Evolutionary conservation across 768 basidiomycete genomes (phyloP), one percentile per base, ranked within the genome.

Genomic region (Russula sp.): DNA sequence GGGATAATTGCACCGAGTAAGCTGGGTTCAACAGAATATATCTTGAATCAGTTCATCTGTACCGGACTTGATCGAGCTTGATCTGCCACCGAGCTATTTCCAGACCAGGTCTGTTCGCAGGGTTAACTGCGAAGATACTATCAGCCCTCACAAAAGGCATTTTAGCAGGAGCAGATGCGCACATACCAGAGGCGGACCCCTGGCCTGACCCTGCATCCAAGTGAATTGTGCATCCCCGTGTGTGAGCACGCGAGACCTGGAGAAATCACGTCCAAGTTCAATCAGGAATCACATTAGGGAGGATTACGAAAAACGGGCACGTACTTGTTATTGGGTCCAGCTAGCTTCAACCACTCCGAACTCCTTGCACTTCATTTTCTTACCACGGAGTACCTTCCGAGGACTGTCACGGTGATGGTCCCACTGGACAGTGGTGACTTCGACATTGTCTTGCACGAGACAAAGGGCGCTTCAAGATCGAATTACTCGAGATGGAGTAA

Each of bases 301-400:
- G 32, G 0, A 30, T 3, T 0, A n/a, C 18, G 26, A 2, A 5
- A 5, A 8, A 5, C 3, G 18, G 16, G n/a, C 3, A 30, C 32
- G 9, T 46, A 63, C 62, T 63, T 49, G 5, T 51, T 53, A 0
- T 58, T 51, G 20, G 50, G 57, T 8, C 57, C 56, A 10, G 56
- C 48, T 7, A 51, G 56, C 10, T 56, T 49, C 49, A 63, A 34
- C 62, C 62, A 63, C 3, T 57, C 38, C 56, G n/a, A n/a, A n/a
- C n/a, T n/a, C n/a, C n/a, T 44, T 63, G 40, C 62, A 63, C 30
- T 40, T 63, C 5, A 34, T 10, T 40, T 53, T 63, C 57, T 59
- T 34, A 18, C 51, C 18, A 44, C 32, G 57, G 10, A 59, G 59
- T 7, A 63, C 51, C 57, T 59, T 53, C 20, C 42, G 42, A 20